phyloP scores from a whole-genome alignment of 305 asterid species.

The Fraxinus floribunda region DNA sequence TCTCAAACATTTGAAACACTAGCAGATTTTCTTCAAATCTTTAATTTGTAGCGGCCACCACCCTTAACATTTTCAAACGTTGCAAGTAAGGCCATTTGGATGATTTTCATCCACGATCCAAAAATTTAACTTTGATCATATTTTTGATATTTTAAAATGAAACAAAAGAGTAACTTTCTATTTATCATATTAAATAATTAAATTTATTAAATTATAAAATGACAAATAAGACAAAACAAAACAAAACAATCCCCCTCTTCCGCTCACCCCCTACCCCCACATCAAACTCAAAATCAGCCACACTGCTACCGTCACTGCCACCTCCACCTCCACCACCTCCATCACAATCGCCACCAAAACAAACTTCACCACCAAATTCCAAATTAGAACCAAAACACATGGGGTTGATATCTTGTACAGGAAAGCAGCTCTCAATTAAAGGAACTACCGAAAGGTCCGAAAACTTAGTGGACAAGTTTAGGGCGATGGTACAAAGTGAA shows the following conservation, averaged over 20 bases:
- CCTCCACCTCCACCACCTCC: neutral
- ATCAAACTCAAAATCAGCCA: neutral
- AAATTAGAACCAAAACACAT: neutral
- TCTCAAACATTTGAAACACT: neutral
- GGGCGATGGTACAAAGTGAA: too few species aligned
- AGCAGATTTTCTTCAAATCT: too few species aligned
- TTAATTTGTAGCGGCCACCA: neutral
- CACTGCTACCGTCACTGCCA: neutral
- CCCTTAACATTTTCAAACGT: neutral
- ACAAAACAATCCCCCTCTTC: neutral
- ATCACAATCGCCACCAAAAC: neutral
- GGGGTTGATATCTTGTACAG: neutral
- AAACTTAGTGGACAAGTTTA: too few species aligned
- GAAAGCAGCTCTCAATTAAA: too few species aligned
- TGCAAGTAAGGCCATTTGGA: neutral
- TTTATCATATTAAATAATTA: too few species aligned
- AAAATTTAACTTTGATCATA: neutral
- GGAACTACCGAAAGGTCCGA: too few species aligned
- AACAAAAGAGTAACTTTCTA: too few species aligned
- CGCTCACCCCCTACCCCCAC: neutral
- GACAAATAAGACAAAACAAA: neutral
- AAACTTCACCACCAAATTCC: neutral
- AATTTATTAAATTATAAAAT: too few species aligned
- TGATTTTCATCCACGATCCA: neutral
- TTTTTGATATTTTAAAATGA: too few species aligned